Base-by-base conservation (phyloP, 2,329 filamentous ascomycete species). In the Fusarium haematococcum region DNA sequence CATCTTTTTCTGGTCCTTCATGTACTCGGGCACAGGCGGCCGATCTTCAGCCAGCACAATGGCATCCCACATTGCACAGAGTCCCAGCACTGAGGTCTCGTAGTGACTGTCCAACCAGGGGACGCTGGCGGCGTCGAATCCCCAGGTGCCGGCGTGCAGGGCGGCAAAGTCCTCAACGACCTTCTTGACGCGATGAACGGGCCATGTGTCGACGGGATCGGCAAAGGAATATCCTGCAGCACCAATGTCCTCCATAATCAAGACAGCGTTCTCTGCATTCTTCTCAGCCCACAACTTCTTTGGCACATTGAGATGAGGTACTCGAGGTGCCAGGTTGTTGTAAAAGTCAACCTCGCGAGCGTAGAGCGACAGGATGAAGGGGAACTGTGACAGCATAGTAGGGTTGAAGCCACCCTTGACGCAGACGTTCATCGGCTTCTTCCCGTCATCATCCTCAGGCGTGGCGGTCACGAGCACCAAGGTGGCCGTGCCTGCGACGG, bases 361-460 rank as follows among this genome's bases (percentile, higher is more conserved):
- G 35, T 69, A 69, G 37, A 69, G 65, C 7, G 65, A 64, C 5
- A 68, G 30, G 33, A 69, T 68, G 41, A 69, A 69, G 10, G 67
- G 65, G 23, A 68, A 58, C 6, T 58, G 50, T 3, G 65, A 27
- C 14, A 69, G 23, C 50, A 69, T 68, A 10, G 50, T 30, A 32
- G 67, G 67, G 35, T 69, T 68, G 65, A 69, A 69, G 4, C 67
- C 67, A 58, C 67, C 67, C 50, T 69, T 69, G 50, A 69, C 54
- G 41, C 67, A 69, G 13, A 69, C 11, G 8, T 35, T 48, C 3
- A 68, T 16, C 5, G 64, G 65, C 33, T 68, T 58, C 48, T 52
- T 52, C 30, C 35, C 32, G 13, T 14, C 37, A 32, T 23, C 33
- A 23, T 59, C 30, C 4, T 66, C 67, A 1, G 65, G 41, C 0